A percentile compares a stretch with the other conserved stretches of the same genome.
Evolutionary conservation across 139 green algal species (phyloP).

Genomic region (Chlamydomonas schloesseri): DNA sequence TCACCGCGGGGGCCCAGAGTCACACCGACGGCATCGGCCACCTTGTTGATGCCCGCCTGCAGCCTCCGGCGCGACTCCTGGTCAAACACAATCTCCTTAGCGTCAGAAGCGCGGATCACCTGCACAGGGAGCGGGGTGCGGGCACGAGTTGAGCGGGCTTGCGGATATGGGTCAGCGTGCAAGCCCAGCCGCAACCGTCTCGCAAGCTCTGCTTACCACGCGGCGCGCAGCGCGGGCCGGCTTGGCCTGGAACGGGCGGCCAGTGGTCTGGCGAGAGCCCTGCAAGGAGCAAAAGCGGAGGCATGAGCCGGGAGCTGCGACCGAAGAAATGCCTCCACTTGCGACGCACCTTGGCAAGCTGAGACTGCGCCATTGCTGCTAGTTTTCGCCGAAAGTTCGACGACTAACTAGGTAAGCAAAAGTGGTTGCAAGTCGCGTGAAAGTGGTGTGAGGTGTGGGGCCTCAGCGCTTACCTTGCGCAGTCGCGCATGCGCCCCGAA

Average conservation of each 20-base stretch:
- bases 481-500: too few relatives aligned
- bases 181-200: constrained; percentile 28
- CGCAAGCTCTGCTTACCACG: constrained; percentile 1
- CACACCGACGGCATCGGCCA: constrained; percentile 95
- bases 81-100: constrained; percentile 98
- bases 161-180: constrained; percentile 16
- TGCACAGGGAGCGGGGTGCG: constrained; percentile 42
- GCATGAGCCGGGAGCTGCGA: too few relatives aligned
- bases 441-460: too few relatives aligned
- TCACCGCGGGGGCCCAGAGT: constrained; percentile 95
- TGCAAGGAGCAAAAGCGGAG: neutral
- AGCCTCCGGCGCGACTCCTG: constrained; percentile 86
- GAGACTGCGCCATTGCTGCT: constrained; percentile 37
- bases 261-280: constrained; percentile 30
- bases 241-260: constrained; percentile 19
- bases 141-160: neutral
- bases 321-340: too few relatives aligned
- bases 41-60: constrained; percentile 98
- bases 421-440: too few relatives aligned
- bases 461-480: too few relatives aligned
- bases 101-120: constrained; percentile 79
- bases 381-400: neutral
- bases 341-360: constrained; percentile 31
- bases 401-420: neutral
- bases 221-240: constrained; percentile 19